These are phyloP conservation scores for Limonium bicolor DNA, from an alignment of 148 eudicot species.

Conservation along the genomic window DNA sequence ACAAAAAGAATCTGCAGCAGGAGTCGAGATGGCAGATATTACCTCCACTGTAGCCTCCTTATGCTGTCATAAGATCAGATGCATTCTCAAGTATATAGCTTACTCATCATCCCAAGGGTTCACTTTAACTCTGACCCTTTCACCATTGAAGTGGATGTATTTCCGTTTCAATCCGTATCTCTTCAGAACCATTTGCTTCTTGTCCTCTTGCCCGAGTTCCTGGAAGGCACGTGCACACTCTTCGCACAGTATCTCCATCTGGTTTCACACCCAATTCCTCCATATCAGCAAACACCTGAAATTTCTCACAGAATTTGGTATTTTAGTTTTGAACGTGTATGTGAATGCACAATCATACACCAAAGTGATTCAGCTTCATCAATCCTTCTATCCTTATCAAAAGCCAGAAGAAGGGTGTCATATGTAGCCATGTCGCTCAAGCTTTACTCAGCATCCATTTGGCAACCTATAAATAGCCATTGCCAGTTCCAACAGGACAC, in stretches of 20 bases:
- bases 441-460: constrained; percentile 99
- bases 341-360: constrained; percentile 81
- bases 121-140: constrained; percentile 44
- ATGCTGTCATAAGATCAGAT: no score
- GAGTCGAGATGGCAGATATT: no score
- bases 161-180: constrained; percentile 60
- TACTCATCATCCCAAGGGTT: constrained; percentile 9
- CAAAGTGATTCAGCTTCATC: constrained; percentile 88
- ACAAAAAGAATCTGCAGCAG: no score
- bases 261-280: constrained; percentile 87
- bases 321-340: constrained; percentile 66
- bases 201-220: constrained; percentile 49
- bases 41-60: no score
- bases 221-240: constrained; percentile 59
- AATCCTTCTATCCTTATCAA: constrained; percentile 52
- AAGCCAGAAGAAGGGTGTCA: constrained; percentile 60
- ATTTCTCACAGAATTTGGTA: constrained; percentile 15
- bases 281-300: constrained; percentile 95
- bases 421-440: constrained; percentile 85
- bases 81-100: no score
- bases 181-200: constrained; percentile 28
- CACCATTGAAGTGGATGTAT: constrained; percentile 68
- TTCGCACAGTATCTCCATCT: constrained; percentile 72
- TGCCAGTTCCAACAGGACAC: no score
- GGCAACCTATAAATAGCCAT: constrained; percentile 67